Percentiles rank a stretch among this genome's conserved stretches.
These are phyloP conservation scores for Zelonia costaricensis DNA, from an alignment of 208 protist genomes.

Conservation along the genomic window DNA sequence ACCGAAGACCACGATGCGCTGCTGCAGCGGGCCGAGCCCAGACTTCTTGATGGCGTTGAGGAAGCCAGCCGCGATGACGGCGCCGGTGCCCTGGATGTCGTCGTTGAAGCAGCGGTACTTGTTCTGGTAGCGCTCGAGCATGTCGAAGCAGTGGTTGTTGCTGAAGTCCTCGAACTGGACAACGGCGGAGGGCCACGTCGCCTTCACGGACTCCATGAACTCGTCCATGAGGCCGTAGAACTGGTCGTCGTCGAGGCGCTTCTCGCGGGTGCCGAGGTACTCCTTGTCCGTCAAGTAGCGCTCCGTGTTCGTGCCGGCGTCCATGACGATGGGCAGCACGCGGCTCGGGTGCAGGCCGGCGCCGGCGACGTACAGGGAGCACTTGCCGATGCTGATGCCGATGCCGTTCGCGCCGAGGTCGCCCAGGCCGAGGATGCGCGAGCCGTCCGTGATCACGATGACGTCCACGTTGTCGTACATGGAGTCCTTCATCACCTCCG, in stretches of 20 bases:
- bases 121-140: constrained; percentile 94
- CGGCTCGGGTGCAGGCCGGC: constrained; percentile 83
- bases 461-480: constrained; percentile 79
- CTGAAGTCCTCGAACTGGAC: constrained; percentile 98
- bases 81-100: constrained; percentile 98
- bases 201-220: constrained; percentile 85
- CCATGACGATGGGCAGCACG: constrained; percentile 91
- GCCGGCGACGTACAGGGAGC: constrained; percentile 91
- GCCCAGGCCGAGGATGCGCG: constrained; percentile 95
- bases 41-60: constrained; percentile 85
- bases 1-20: constrained; percentile 90
- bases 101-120: constrained; percentile 97
- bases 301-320: constrained; percentile 92
- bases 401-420: constrained; percentile 95
- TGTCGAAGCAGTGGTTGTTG: constrained; percentile 93
- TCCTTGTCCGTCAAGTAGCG: constrained; percentile 66
- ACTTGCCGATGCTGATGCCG: constrained; percentile 95
- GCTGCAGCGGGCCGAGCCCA: constrained; percentile 46
- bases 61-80: constrained; percentile 93
- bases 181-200: constrained; percentile 79
- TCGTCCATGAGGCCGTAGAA: constrained; percentile 94
- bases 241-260: constrained; percentile 57
- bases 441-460: constrained; percentile 97
- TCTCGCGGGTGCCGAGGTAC: constrained; percentile 87
- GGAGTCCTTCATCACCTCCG: constrained; percentile 78